These are phyloP conservation scores for Nitzschia sp. DNA, from an alignment of 108 stramenopile genomes.

Conservation along the genomic window DNA sequence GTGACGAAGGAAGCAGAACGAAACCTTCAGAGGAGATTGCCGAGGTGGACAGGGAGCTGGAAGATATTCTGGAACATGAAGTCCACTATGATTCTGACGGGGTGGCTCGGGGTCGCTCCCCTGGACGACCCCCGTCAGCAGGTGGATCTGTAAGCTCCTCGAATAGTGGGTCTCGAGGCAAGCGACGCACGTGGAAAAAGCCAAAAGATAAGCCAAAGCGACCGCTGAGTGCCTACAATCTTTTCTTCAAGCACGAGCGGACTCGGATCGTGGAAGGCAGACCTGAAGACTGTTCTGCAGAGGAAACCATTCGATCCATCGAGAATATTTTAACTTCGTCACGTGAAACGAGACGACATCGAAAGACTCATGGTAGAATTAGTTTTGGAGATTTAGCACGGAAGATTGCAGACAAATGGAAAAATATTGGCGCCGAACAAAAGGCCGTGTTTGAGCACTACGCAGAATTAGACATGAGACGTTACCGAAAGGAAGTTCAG, in stretches of 20 bases:
- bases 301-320: constrained; percentile 36
- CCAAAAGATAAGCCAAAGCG: constrained; percentile 49
- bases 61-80: constrained; percentile 23
- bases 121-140: not conserved
- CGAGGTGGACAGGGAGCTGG: constrained; percentile 11
- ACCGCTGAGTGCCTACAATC: constrained; percentile 41
- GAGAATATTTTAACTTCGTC: constrained; percentile 35
- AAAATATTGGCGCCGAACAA: constrained; percentile 24
- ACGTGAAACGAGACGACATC: constrained; percentile 25
- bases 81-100: constrained; percentile 19
- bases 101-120: not conserved
- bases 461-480: constrained; percentile 42
- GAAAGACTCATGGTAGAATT: constrained; percentile 76
- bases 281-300: constrained; percentile 15
- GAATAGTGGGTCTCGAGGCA: constrained; percentile 10
- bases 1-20: not conserved
- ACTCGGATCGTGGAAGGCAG: constrained; percentile 37
- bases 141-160: constrained; percentile 16
- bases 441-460: constrained; percentile 44
- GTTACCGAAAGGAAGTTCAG: constrained; percentile 45
- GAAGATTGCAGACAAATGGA: constrained; percentile 70
- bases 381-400: constrained; percentile 75
- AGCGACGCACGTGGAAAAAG: constrained; percentile 42
- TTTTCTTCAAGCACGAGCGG: constrained; percentile 47
- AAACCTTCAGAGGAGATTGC: not conserved